Percentiles rank a stretch among this genome's conserved stretches.
phyloP scores from a whole-genome alignment of 768 basidiomycete species.

The Tulasnella sp. region DNA sequence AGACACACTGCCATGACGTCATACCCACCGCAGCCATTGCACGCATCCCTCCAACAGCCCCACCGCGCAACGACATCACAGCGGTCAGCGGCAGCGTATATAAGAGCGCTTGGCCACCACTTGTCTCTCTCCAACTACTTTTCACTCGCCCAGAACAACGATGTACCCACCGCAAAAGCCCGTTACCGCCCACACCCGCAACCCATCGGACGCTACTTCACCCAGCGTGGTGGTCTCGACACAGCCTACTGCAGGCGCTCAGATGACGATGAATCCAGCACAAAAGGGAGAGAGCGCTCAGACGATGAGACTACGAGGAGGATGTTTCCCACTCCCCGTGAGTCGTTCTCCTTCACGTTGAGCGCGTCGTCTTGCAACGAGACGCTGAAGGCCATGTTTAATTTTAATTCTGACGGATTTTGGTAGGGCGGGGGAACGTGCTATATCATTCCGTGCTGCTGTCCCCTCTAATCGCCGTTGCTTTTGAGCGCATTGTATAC shows the following conservation, averaged over 20 bases:
- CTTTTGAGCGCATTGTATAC: too few relatives aligned
- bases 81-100: too few relatives aligned
- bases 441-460: constrained; percentile 4
- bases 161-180: background rate
- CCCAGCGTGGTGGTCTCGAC: background rate
- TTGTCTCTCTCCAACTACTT: background rate
- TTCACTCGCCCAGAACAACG: background rate
- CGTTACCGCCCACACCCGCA: background rate
- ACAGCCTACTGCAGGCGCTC: background rate
- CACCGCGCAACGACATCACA: background rate
- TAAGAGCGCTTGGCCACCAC: background rate
- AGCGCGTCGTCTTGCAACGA: background rate
- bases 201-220: background rate
- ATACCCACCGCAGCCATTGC: too few relatives aligned
- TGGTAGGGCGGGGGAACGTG: background rate
- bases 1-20: too few relatives aligned
- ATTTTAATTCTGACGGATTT: background rate
- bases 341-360: background rate
- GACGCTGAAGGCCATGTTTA: background rate
- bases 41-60: background rate
- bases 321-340: background rate
- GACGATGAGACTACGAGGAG: background rate
- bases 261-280: background rate
- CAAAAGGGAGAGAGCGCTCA: constrained; percentile 1
- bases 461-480: background rate